Evolutionary conservation across 345 rosid species (phyloP).

Genomic region (Cardamine occulta): DNA sequence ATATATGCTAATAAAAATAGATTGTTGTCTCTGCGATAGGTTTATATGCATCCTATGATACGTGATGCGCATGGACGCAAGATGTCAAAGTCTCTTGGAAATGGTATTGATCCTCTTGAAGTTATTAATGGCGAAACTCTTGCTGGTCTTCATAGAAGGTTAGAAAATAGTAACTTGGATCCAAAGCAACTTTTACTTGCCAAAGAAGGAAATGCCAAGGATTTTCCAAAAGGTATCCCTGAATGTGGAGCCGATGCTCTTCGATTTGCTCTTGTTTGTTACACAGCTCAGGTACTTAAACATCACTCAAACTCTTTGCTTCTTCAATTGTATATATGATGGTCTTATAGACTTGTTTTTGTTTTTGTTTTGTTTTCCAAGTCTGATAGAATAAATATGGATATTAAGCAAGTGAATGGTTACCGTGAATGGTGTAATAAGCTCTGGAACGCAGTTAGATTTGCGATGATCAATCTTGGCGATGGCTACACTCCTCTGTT

Average conservation of each 20-base stretch:
- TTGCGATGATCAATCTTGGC: conserved; percentile 90
- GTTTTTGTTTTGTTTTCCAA: conserved; percentile 41
- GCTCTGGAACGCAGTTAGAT: conserved; percentile 94
- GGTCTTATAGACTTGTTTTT: background rate
- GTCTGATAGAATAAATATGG: conserved; percentile 95
- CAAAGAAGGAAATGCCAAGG: conserved; percentile 72
- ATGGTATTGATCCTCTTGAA: conserved; percentile 93
- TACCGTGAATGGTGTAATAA: conserved; percentile 99
- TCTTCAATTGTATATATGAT: background rate
- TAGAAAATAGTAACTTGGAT: conserved; percentile 87
- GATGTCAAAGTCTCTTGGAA: conserved; percentile 93
- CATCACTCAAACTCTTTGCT: background rate
- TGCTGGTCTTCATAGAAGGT: conserved; percentile 78
- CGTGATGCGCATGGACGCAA: conserved; percentile 99
- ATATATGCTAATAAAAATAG: background rate
- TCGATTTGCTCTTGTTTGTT: no score
- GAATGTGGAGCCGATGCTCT: conserved; percentile 95
- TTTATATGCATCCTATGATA: conserved; percentile 93
- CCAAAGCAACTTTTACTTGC: conserved; percentile 66
- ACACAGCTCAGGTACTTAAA: no score
- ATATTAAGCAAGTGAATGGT: conserved; percentile 89
- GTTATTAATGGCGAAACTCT: conserved; percentile 84
- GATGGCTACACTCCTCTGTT: conserved; percentile 60
- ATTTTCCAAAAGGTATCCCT: conserved; percentile 86
- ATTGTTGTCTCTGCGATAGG: conserved; percentile 50